Evolutionary conservation across 441 rosid species (phyloP), one percentile per base, ranked within the genome.

Genomic region (Adansonia gregorii): DNA sequence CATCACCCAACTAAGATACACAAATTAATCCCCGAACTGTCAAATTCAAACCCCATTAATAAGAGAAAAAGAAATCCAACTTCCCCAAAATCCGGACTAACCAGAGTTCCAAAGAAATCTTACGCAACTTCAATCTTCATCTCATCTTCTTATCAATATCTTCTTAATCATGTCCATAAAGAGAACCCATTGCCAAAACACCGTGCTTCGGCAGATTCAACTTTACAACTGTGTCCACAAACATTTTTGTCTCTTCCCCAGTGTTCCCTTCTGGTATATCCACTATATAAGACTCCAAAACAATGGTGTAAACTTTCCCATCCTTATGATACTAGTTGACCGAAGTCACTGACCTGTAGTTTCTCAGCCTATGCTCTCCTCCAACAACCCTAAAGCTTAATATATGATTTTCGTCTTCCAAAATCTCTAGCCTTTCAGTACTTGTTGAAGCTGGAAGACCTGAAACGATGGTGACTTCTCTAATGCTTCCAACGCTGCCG

Each of bases 381-480:
- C 98, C 98, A 1, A 93, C 88, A 0, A 94, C 95, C 27, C 88
- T 86, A 45, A 94, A 92, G 88, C 97, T 91, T 10, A 93, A 41
- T 20, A 93, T 69, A 49, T 87, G 97, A 46, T 83, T 81, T 45
- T 91, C 85, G 0, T 94, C 97, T 64, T 93, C 94, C 55, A 93
- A 72, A 43, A 93, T 85, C 89, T 94, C 98, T 0, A 94, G 86
- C 72, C 94, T 81, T 79, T 94, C 98, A 4, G 97, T 94, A 86
- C 98, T 94, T 0, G 95, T 91, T 1, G 98, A 87, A 0, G 97
- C 97, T 2, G 98, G 98, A n/a, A 94, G 79, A 3, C 98, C 98
- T 0, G 98, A 93, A 49, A 93, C 88, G 0, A 94, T 89, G 0
- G 91, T 86, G 15, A 94, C 95, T 27, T 94, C 95, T 27, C 97